Evolutionary conservation across 441 rosid genomes (phyloP).

Genomic region (Bruguiera hainesii): DNA sequence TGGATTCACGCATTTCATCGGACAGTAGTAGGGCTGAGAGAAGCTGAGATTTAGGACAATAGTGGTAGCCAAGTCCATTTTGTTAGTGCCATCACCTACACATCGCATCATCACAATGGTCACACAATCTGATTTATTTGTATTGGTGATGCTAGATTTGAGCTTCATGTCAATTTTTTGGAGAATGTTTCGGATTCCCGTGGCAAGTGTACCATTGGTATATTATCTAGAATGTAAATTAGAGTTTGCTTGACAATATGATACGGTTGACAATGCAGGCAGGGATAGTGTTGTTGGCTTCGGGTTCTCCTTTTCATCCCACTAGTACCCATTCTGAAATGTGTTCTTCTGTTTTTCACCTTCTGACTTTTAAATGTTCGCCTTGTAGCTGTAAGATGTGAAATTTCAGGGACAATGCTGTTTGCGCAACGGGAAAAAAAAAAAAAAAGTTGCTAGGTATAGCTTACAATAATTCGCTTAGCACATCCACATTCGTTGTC

Average conservation of each 20-base stretch:
- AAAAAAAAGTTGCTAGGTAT: too few species aligned
- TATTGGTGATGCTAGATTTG: conserved; percentile 16
- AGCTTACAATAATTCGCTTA: too few species aligned
- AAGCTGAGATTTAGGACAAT: conserved; percentile 39
- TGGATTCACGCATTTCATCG: conserved; percentile 45
- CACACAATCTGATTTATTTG: not conserved
- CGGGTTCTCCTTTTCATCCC: not conserved
- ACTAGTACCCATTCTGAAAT: not conserved
- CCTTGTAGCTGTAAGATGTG: conserved; percentile 15
- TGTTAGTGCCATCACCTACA: conserved; percentile 13
- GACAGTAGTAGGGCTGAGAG: conserved; percentile 65
- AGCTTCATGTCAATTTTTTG: conserved; percentile 3
- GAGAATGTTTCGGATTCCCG: conserved; percentile 20
- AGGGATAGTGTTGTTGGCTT: conserved; percentile 14
- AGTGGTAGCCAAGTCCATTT: conserved; percentile 21
- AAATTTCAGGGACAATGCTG: not conserved
- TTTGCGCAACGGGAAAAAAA: not conserved
- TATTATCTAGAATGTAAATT: conserved; percentile 32
- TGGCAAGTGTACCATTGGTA: conserved; percentile 27
- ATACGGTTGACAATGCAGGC: conserved; percentile 17
- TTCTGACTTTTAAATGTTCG: not conserved
- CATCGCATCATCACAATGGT: conserved; percentile 17
- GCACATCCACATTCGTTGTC: too few species aligned
- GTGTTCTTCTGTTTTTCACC: not conserved
- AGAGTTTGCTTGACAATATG: conserved; percentile 26